Evolutionary conservation across 2,329 filamentous ascomycete species (phyloP), one percentile per base, ranked within the genome.

Genomic region (Fusarium hostae): DNA sequence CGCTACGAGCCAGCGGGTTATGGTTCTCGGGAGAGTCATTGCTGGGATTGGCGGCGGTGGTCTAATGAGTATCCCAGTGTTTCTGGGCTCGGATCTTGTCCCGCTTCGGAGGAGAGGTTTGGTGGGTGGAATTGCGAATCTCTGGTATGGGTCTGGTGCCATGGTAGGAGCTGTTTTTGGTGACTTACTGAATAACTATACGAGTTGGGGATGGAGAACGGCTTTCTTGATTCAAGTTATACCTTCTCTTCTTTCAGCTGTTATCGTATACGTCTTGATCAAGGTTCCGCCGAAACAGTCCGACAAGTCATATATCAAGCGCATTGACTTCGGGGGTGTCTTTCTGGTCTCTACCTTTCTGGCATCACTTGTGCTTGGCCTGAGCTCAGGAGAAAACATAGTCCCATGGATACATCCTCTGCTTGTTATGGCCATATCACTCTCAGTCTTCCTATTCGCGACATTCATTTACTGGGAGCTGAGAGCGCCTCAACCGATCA

Each of bases 21-120:
- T 96, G 80, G 92, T 96, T 44, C 71, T 89, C 4, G 93, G 93
- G 9, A 86, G 93, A 13, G 87, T 94, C 5, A 83, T 95, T 2
- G 92, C 93, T 9, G 93, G 93, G 3, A 87, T 94, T 41, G 93
- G 93, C 9, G 93, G 93, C 6, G 93, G 92, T 22, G 91, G 91
- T 1, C 78, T 93, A 48, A 91, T 90, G 79, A 87, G 89, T 11
- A 93, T 93, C 66, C 84, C 86, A 76, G 90, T 89, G 4, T 66
- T 77, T 91, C 71, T 92, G 24, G 87, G 81, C 9, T 88, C 87
- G 3, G 91, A 94, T 78, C 80, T 93, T 45, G 87, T 93, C 7
- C 91, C 91, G 0, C 79, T 93, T 55, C 86, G 93, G 61, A 86
- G 89, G 32, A 9, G 59, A 2, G 59, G 28, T 11, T 16, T 66